A percentile compares a stretch with the other conserved stretches of the same genome.
These are phyloP conservation scores for Phanerochaete sordida DNA, from an alignment of 768 basidiomycete species.

Conservation along the genomic window DNA sequence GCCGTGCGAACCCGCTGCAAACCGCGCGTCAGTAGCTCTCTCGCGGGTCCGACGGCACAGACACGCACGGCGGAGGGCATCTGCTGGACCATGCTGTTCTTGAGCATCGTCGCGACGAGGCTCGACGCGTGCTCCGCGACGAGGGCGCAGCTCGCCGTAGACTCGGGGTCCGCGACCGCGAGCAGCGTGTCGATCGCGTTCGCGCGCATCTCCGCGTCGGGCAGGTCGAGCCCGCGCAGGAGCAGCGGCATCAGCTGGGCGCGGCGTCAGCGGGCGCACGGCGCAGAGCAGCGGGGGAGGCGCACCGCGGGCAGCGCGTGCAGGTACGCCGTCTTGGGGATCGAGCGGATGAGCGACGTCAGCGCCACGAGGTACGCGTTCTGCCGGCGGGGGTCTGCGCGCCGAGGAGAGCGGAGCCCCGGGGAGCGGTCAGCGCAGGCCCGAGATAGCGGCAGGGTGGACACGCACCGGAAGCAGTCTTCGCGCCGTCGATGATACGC, in stretches of 20 bases:
- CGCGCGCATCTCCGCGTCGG: constrained; percentile 67
- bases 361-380: constrained; percentile 80
- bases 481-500: constrained; percentile 65
- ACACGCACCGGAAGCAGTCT: constrained; percentile 43
- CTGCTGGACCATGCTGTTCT: constrained; percentile 47
- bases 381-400: constrained; percentile 48
- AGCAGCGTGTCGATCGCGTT: constrained; percentile 81
- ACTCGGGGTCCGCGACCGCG: constrained; percentile 59
- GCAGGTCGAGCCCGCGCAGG: constrained; percentile 77
- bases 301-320: constrained; percentile 62
- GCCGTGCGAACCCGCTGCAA: constrained; percentile 71
- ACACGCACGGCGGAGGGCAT: constrained; percentile 54
- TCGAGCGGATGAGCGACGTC: constrained; percentile 72
- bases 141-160: constrained; percentile 32
- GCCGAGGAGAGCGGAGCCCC: background rate
- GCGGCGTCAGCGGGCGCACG: background rate
- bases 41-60: background rate
- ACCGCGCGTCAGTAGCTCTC: background rate
- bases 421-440: constrained; percentile 17
- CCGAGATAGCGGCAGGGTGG: background rate
- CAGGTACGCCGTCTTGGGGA: constrained; percentile 72
- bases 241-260: constrained; percentile 83
- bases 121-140: constrained; percentile 69
- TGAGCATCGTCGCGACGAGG: constrained; percentile 69
- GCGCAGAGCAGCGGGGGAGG: background rate